Evolutionary conservation across 2,329 filamentous ascomycete species (phyloP).

Genomic region (Fusarium ambrosium): DNA sequence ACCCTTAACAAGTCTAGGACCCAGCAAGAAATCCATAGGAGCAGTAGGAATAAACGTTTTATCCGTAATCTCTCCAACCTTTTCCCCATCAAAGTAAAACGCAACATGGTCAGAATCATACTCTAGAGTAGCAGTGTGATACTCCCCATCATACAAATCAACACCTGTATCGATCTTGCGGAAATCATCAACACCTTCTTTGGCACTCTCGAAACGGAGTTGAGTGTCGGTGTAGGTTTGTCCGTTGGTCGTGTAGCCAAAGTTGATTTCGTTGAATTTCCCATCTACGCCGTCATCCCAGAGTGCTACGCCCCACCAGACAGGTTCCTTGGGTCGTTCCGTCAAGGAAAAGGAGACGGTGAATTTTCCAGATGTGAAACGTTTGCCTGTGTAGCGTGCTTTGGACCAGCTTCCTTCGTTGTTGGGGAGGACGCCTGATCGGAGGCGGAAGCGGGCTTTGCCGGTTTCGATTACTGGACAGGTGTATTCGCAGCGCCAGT

Average conservation of each 20-base stretch:
- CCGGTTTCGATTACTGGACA: conserved; percentile 34
- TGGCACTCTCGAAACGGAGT: conserved; percentile 33
- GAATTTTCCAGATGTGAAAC: conserved; percentile 33
- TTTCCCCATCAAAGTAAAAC: conserved; percentile 29
- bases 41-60: conserved; percentile 27
- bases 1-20: conserved; percentile 25
- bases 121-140: conserved; percentile 32
- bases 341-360: conserved; percentile 31
- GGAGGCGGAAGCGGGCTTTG: conserved; percentile 29
- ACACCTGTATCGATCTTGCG: conserved; percentile 23
- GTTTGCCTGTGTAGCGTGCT: conserved; percentile 23
- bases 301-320: conserved; percentile 40
- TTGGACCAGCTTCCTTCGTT: conserved; percentile 37
- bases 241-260: conserved; percentile 33
- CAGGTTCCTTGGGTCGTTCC: conserved; percentile 15
- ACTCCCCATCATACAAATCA: conserved; percentile 30
- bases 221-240: conserved; percentile 17
- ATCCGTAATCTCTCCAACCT: conserved; percentile 27
- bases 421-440: conserved; percentile 12
- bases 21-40: conserved; percentile 34
- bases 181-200: conserved; percentile 2
- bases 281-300: conserved; percentile 23
- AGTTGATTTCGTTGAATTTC: conserved; percentile 40
- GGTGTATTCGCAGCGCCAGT: conserved; percentile 33
- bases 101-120: conserved; percentile 27